These are phyloP conservation scores for Wallacemonas sp. DNA, from an alignment of 208 protist genomes.

Conservation along the genomic window DNA sequence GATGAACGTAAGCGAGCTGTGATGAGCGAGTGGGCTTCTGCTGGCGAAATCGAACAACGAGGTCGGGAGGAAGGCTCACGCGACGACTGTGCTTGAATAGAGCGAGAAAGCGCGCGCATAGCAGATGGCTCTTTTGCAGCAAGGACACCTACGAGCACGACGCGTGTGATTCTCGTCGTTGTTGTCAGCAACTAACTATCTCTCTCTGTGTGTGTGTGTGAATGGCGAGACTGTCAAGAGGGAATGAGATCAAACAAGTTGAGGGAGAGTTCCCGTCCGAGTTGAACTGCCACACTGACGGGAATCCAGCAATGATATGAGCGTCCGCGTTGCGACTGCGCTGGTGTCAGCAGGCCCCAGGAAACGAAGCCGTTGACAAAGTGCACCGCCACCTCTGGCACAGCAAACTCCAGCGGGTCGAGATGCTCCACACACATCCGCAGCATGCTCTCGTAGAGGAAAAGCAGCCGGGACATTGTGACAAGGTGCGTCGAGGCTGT, in stretches of 20 bases:
- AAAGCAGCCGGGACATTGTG: conserved; percentile 41
- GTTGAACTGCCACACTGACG: conserved; percentile 64
- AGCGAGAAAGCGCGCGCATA: too few species aligned
- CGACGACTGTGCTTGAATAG: too few species aligned
- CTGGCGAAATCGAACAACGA: too few species aligned
- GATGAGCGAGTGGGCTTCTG: too few species aligned
- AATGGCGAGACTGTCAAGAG: conserved; percentile 10
- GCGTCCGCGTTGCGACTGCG: conserved; percentile 23
- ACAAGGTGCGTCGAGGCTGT: conserved; percentile 60
- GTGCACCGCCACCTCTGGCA: conserved; percentile 52
- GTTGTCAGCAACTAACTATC: background rate
- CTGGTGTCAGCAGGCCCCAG: conserved; percentile 73
- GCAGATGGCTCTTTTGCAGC: background rate
- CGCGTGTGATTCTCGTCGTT: background rate
- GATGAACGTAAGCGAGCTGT: too few species aligned
- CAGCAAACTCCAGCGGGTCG: conserved; percentile 74
- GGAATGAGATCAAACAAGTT: conserved; percentile 84
- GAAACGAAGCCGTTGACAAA: conserved; percentile 66
- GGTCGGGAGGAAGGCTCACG: too few species aligned
- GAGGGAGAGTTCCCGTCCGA: conserved; percentile 57
- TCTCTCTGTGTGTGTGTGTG: background rate
- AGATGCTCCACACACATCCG: conserved; percentile 62
- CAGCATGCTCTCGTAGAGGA: conserved; percentile 69
- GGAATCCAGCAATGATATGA: conserved; percentile 82
- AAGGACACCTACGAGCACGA: background rate